phyloP scores from a whole-genome alignment of 768 basidiomycete genomes.

The Naematelia aurantialba region DNA sequence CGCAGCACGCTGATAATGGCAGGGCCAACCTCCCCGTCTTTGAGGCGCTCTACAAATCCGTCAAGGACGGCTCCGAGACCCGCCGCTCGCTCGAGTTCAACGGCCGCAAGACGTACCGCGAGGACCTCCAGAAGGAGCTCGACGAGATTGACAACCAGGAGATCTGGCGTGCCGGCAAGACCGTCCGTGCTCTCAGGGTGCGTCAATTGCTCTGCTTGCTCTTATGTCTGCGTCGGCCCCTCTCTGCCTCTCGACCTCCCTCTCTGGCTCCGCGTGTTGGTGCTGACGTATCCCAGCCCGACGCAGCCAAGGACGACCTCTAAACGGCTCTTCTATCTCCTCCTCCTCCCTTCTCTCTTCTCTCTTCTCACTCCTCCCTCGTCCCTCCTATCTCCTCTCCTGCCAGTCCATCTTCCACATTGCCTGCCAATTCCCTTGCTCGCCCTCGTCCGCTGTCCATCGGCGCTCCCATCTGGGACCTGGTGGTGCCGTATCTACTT shows the following conservation, averaged over 20 bases:
- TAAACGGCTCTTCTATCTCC: slow-evolving; percentile 21
- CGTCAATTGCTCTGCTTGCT: slow-evolving; percentile 9
- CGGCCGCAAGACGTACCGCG: slow-evolving; percentile 81
- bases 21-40: slow-evolving; percentile 91
- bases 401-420: neutral
- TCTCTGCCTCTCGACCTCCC: neutral
- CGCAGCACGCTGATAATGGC: neutral
- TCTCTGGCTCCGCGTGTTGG: neutral
- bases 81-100: slow-evolving; percentile 97
- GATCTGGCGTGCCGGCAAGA: slow-evolving; percentile 97
- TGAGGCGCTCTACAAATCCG: slow-evolving; percentile 89
- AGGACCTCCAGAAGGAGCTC: slow-evolving; percentile 87
- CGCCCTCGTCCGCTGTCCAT: too few relatives aligned
- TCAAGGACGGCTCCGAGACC: slow-evolving; percentile 92
- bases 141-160: slow-evolving; percentile 95
- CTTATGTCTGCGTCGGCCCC: neutral
- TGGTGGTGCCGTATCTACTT: too few relatives aligned
- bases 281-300: slow-evolving; percentile 34
- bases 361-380: neutral
- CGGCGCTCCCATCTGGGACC: too few relatives aligned
- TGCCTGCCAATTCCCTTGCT: neutral
- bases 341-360: neutral
- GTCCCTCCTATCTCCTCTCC: neutral
- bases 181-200: slow-evolving; percentile 68
- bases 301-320: slow-evolving; percentile 45